A percentile compares a stretch with the other conserved stretches of the same genome.
phyloP scores from a whole-genome alignment of 2,329 filamentous ascomycete genomes.

The Botrytis byssoidea region DNA sequence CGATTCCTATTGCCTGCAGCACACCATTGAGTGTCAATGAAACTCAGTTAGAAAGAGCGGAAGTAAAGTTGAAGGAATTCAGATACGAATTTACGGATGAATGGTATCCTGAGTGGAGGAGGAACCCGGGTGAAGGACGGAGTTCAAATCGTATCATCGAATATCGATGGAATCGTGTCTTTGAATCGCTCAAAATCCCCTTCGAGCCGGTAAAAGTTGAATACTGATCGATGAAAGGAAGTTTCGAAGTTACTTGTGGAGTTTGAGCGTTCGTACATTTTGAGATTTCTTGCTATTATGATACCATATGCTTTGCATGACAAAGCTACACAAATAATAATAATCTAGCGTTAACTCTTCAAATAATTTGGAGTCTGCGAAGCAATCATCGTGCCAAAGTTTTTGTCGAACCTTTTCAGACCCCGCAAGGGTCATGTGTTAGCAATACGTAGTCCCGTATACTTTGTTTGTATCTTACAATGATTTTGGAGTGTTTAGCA shows the following conservation, averaged over 20 bases:
- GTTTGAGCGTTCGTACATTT: neutral
- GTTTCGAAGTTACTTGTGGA: neutral
- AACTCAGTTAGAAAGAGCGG: neutral
- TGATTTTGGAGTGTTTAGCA: neutral
- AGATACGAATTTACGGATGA: neutral
- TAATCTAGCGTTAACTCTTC: neutral
- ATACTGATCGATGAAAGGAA: neutral
- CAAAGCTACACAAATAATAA: neutral
- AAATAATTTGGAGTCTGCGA: neutral
- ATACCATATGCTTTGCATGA: neutral
- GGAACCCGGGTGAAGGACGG: neutral
- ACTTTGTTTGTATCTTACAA: neutral
- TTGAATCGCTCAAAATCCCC: neutral
- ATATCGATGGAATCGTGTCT: neutral
- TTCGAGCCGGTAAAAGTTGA: neutral
- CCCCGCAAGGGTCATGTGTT: neutral
- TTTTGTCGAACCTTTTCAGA: neutral
- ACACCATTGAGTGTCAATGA: neutral
- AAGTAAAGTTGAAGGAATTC: neutral
- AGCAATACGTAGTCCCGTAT: neutral
- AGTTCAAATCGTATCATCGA: neutral
- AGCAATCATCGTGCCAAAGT: neutral
- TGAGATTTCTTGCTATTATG: neutral
- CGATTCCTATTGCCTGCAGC: neutral
- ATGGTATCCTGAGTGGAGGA: conserved; percentile 7